Base-by-base conservation (phyloP, 2,329 filamentous ascomycete genomes). In the Fusarium paranaense region DNA sequence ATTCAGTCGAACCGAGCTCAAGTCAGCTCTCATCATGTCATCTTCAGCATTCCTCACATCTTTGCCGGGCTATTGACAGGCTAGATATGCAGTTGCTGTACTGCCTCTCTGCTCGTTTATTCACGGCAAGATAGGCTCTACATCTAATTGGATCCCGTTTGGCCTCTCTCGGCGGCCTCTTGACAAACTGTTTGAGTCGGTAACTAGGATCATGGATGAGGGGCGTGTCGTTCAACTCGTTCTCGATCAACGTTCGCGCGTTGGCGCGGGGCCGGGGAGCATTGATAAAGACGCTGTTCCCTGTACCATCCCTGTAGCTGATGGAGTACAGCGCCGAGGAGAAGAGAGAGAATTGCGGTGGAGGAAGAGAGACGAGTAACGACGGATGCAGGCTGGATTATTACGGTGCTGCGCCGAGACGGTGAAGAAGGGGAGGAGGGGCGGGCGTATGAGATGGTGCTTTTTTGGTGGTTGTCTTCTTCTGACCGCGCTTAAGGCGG, bases 241-340 rank as follows among this genome's bases (percentile, higher is more conserved):
- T 54, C 71, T 73, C 38, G 71, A 73, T 72, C 67, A 69, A 72
- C 47, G 62, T 72, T 66, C 40, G 66, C 64, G 62, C 64, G 47
- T 25, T 35, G 68, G 47, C 71, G 67, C 71, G 71, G 71, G 71
- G 64, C 57, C 32, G 37, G 66, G 45, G 62, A 45, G 56, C 67
- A 70, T 56, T 54, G 58, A 72, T 72, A 72, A 74, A 75, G 37
- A 66, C 30, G 47, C 57, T 70, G 25, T 74, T 74, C 71, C 71
- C 65, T 69, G 68, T 63, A 74, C 50, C 22, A 75, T 74, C 72
- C 72, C 66, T 74, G 71, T 50, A 40, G n/a, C 69, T 47, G 18
- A 66, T 71, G 68, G 68, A 72, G 64, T 47, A 63, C 52, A 59
- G 40, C 52, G 45, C 64, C 32, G 71, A 66, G 58, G 18, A 69